Evolutionary conservation across 164 flowering plant species (phyloP).

Genomic region (Warburgia ugandensis): DNA sequence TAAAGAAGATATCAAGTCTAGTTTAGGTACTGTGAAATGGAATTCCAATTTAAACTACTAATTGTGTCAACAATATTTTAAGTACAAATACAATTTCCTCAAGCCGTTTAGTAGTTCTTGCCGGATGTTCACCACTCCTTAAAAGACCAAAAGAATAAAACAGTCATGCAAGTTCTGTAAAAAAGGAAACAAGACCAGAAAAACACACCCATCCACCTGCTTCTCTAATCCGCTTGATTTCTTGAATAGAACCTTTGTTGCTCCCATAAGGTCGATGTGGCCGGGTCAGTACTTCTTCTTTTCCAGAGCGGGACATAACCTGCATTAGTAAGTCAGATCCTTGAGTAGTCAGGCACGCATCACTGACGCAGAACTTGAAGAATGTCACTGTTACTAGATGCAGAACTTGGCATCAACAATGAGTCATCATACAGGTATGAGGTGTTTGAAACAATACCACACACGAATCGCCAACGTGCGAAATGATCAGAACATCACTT

Average conservation of each 20-base stretch:
- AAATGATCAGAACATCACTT: constrained; percentile 46
- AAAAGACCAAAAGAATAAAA: background rate
- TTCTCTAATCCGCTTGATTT: constrained; percentile 83
- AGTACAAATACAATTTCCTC: too few relatives aligned
- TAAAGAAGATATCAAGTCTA: too few relatives aligned
- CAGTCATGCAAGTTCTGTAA: background rate
- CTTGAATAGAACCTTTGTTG: constrained; percentile 63
- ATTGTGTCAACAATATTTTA: too few relatives aligned
- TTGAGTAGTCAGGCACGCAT: too few relatives aligned
- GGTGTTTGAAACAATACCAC: constrained; percentile 40
- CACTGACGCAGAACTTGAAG: too few relatives aligned
- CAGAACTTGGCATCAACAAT: too few relatives aligned
- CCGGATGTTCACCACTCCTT: too few relatives aligned
- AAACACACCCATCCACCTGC: constrained; percentile 99
- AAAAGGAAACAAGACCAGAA: constrained; percentile 22
- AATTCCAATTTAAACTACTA: too few relatives aligned
- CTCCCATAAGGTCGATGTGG: constrained; percentile 94
- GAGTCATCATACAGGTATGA: background rate
- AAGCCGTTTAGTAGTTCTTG: too few relatives aligned
- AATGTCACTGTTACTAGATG: too few relatives aligned
- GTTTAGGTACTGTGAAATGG: too few relatives aligned
- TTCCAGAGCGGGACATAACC: constrained; percentile 84
- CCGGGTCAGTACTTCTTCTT: constrained; percentile 60
- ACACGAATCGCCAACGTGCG: constrained; percentile 88
- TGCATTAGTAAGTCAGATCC: constrained; percentile 16